Evolutionary conservation across 2,329 filamentous ascomycete species (phyloP).

Genomic region (Thielaviopsis cerberus): DNA sequence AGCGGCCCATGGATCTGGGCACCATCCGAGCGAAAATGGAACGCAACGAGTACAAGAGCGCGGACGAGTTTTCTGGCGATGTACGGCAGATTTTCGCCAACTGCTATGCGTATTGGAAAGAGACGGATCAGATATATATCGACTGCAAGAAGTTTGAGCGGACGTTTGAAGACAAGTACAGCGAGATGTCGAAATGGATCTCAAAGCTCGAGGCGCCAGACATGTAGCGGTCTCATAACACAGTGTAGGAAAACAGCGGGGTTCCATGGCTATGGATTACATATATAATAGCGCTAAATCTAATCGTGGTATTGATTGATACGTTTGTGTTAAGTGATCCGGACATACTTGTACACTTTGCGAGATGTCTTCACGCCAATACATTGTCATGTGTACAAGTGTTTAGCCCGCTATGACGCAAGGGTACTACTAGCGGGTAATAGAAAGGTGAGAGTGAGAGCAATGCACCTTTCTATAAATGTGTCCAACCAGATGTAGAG

Average conservation of each 20-base stretch:
- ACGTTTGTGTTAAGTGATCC: no score
- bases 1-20: constrained; percentile 41
- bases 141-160: constrained; percentile 40
- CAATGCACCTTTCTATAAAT: no score
- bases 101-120: constrained; percentile 45
- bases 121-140: constrained; percentile 33
- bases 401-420: no score
- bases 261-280: no score
- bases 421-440: no score
- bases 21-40: constrained; percentile 45
- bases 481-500: no score
- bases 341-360: no score
- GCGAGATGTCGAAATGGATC: constrained; percentile 41
- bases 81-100: constrained; percentile 45
- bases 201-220: constrained; percentile 25
- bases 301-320: no score
- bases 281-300: no score
- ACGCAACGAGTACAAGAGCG: constrained; percentile 28
- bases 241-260: neutral
- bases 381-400: no score
- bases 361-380: no score
- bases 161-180: constrained; percentile 39
- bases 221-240: neutral
- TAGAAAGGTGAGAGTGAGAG: no score
- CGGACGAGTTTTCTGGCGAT: constrained; percentile 37